These are phyloP conservation scores for Drechmeria coniospora DNA, from an alignment of 2,329 filamentous ascomycete species.

Conservation along the genomic window DNA sequence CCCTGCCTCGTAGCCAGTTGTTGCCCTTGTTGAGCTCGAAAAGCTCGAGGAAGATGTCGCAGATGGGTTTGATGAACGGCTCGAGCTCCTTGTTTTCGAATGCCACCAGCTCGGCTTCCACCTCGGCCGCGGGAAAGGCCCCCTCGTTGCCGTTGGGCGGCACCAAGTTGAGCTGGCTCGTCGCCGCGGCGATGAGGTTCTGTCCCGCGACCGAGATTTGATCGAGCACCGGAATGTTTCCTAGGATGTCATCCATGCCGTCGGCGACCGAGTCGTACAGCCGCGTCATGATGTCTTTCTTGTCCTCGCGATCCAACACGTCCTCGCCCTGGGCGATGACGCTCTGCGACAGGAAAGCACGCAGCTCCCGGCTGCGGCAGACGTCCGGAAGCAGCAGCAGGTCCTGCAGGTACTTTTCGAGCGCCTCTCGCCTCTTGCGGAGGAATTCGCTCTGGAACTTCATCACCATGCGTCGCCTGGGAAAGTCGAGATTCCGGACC, in stretches of 20 bases:
- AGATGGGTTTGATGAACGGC: slow-evolving; percentile 96
- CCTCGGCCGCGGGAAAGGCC: slow-evolving; percentile 48
- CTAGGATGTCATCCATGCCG: slow-evolving; percentile 94
- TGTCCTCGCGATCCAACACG: slow-evolving; percentile 43
- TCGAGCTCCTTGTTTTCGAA: slow-evolving; percentile 83
- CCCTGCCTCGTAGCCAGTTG: slow-evolving; percentile 91
- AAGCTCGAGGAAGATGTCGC: slow-evolving; percentile 88
- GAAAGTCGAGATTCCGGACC: slow-evolving; percentile 82
- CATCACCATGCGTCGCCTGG: slow-evolving; percentile 81
- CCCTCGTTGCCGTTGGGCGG: slow-evolving; percentile 38
- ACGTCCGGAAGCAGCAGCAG: slow-evolving; percentile 80
- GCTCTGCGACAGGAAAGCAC: slow-evolving; percentile 83
- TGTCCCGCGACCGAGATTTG: slow-evolving; percentile 87
- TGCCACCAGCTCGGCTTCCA: slow-evolving; percentile 83
- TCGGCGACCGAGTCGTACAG: slow-evolving; percentile 95
- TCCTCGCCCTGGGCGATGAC: slow-evolving; percentile 52
- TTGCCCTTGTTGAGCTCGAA: slow-evolving; percentile 92
- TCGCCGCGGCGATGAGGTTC: slow-evolving; percentile 68
- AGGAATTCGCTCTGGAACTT: slow-evolving; percentile 94
- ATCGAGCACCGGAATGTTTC: slow-evolving; percentile 88
- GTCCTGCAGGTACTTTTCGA: slow-evolving; percentile 74
- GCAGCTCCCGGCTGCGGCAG: slow-evolving; percentile 81
- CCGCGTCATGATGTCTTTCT: slow-evolving; percentile 79
- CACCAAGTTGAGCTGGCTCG: slow-evolving; percentile 44
- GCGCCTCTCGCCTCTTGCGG: slow-evolving; percentile 66